These are phyloP conservation scores for Kluyveromyces aestuarii DNA, from an alignment of 805 yeast genomes.

Conservation along the genomic window DNA sequence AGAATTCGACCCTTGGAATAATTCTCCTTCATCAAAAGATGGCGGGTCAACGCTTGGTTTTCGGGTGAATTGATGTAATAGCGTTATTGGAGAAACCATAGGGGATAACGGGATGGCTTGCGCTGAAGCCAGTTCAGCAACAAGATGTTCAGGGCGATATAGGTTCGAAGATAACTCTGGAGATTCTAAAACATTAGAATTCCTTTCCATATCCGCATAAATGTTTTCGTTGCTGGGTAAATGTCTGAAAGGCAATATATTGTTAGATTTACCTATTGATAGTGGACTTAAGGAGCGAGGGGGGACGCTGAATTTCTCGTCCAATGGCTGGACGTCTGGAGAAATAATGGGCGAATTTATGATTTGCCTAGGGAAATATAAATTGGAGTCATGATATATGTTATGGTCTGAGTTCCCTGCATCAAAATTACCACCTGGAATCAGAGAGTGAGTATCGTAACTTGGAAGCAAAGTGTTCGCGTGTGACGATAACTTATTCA, in stretches of 20 bases:
- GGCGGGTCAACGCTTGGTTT: constrained; percentile 56
- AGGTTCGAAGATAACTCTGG: constrained; percentile 36
- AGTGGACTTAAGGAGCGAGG: constrained; percentile 10
- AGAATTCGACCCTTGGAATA: constrained; percentile 25
- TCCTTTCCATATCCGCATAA: background rate
- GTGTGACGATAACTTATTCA: constrained; percentile 71
- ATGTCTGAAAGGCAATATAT: background rate
- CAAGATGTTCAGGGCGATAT: constrained; percentile 44
- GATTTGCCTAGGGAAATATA: constrained; percentile 33
- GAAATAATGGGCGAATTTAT: constrained; percentile 41
- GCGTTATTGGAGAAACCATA: constrained; percentile 32
- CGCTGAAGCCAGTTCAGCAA: constrained; percentile 44
- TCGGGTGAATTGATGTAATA: constrained; percentile 48
- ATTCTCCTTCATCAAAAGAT: constrained; percentile 40
- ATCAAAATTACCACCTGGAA: constrained; percentile 9
- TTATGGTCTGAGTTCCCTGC: constrained; percentile 14
- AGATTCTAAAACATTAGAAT: constrained; percentile 10
- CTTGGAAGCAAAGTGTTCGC: constrained; percentile 73
- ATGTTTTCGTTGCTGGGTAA: constrained; percentile 1
- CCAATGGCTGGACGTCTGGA: constrained; percentile 45
- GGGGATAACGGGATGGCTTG: constrained; percentile 59
- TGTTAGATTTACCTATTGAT: background rate
- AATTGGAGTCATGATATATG: constrained; percentile 29
- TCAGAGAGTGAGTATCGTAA: constrained; percentile 34
- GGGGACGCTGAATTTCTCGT: constrained; percentile 17